phyloP scores from a whole-genome alignment of 2,329 filamentous ascomycete species.

The Trichoderma aggressivum region DNA sequence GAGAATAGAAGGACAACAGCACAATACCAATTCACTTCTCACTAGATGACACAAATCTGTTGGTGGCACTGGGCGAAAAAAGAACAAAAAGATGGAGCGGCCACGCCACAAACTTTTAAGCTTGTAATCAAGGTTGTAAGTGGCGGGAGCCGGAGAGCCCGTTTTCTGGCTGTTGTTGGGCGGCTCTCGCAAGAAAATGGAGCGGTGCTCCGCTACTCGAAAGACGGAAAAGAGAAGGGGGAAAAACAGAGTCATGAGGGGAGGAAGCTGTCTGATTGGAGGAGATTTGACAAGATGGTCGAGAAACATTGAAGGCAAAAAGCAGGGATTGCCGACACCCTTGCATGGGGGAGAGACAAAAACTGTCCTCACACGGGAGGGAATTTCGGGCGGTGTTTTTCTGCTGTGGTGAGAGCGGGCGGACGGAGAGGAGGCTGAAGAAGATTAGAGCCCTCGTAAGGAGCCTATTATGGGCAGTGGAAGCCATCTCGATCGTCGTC shows the following conservation, averaged over 20 bases:
- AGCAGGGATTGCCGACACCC: background rate
- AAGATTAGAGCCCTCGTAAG: background rate
- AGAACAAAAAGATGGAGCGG: background rate
- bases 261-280: background rate
- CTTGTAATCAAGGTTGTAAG: conserved; percentile 6
- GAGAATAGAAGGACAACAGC: background rate
- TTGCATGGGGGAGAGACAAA: background rate
- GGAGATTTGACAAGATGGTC: background rate
- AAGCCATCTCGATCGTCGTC: background rate
- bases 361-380: background rate
- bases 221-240: background rate
- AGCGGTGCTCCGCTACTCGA: background rate
- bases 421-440: background rate
- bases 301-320: background rate
- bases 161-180: background rate
- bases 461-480: background rate
- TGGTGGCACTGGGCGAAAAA: background rate
- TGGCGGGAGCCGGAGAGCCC: background rate
- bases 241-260: background rate
- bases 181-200: background rate
- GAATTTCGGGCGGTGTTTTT: background rate
- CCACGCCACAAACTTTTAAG: background rate
- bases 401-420: background rate
- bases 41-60: background rate
- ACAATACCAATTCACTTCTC: background rate